Base-by-base conservation (phyloP, 495 filamentous ascomycete genomes). In the Cetradonia linearis region DNA sequence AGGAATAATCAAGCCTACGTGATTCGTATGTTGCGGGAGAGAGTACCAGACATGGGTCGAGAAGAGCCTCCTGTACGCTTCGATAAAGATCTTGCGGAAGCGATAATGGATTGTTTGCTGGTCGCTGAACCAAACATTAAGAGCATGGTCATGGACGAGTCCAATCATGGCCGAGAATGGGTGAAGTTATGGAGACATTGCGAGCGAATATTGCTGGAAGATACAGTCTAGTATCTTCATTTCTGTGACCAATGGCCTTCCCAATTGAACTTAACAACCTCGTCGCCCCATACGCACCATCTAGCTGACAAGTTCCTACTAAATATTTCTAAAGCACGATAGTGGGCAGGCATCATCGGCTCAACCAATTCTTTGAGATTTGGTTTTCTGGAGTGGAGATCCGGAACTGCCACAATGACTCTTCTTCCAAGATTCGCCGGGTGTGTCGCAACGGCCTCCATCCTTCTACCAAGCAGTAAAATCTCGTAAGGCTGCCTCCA, bases 321-420 rank as follows among this genome's bases (percentile, higher is more conserved):
- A 76, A 96, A 98, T 2, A 97, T 80, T 72, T 98, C 93, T 31
- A 95, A 68, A 5, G 79, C 89, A 31, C 72, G 66, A 66, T 91
- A 89, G 5, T 75, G 54, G 30, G 9, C 55, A 20, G 77, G 74
- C 61, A 85, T 72, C 16, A 80, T 54, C 5, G 64, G 67, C 67
- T 82, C 82, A 49, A 86, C 72, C 9, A 85, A 47, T 28, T 69
- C 72, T 65, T 81, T 84, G 55, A 89, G 63, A 62, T 81, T 84
- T 25, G 92, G 93, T 68, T 98, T 98, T 56, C 91, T 77, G 2
- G 92, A 96, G 73, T 98, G 93, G 30, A 93, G 62, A 73, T 96
- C 92, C 5, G 92, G 91, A 30, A 95, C 92, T 14, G 82, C 84
- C 8, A 89, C 73, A 56, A 97, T 81, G 11, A 89, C 79, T 68